Base-by-base conservation (phyloP, 2,329 filamentous ascomycete genomes). In the Colletotrichum camelliae region DNA sequence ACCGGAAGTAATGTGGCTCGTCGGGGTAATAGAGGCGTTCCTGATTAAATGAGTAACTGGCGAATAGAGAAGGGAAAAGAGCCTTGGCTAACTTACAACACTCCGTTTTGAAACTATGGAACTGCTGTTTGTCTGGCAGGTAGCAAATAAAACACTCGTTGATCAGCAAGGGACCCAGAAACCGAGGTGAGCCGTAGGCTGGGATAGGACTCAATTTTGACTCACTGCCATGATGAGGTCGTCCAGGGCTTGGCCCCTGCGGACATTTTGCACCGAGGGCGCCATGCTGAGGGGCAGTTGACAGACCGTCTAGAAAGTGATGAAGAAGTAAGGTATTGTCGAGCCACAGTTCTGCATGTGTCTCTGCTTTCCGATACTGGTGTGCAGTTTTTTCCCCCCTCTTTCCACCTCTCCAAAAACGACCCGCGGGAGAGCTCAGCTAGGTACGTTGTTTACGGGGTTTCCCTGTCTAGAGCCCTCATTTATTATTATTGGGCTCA, bases 31-130 rank as follows among this genome's bases (percentile, higher is more conserved):
- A 98, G 16, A 98, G 87, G 79, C 93, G 93, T 58, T 76, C 74
- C 72, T 76, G 55, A 27, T 7, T 18, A 21, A 27, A 12, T 60
- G 27, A 61, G 24, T 24, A 13, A 13, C 24, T 27, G 15, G 15
- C 37, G 35, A 64, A 16, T 12, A 39, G 21, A 43, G 13, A 18
- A n/a, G 24, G 31, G 37, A 18, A 8, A 33, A 39, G 7, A 27
- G 48, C 31, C 7, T 24, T 18, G 18, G 12, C 18, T 7, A 55
- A 55, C 74, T 58, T 82, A 98, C 96, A n/a, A 98, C 96, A 80
- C 95, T 97, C 79, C 96, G 89, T 83, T 98, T 98, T 16, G 96
- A 98, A 18, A 96, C 93, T 79, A 98, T 98, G 81, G 95, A 97
- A 84, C 94, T 96, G 82, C 93, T 96, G 83, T 98, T 98, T 74